Evolutionary conservation across 148 eudicot genomes (phyloP).

Genomic region (Suaeda aralocaspica): DNA sequence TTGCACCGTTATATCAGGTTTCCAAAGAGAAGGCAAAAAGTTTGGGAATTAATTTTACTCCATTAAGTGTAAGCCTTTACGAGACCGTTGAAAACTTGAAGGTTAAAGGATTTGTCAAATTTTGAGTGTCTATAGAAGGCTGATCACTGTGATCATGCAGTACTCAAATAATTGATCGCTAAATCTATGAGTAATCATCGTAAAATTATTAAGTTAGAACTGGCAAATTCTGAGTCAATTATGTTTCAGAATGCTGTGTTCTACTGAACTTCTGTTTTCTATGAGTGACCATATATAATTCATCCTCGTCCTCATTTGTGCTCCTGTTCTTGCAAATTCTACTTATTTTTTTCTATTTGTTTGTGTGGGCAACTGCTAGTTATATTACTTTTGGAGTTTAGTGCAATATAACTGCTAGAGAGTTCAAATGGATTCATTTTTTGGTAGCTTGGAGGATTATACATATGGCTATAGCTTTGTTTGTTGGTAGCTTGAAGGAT

Average conservation of each 20-base stretch:
- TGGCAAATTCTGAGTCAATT: not conserved
- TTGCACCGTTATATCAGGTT: slow-evolving; percentile 31
- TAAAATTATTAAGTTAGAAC: not conserved
- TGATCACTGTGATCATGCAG: not conserved
- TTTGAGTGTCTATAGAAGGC: not conserved
- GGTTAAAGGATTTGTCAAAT: slow-evolving; percentile 42
- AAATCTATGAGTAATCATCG: not conserved
- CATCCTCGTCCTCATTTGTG: not conserved
- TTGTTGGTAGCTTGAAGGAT: too few relatives aligned
- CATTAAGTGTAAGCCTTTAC: slow-evolving; percentile 37
- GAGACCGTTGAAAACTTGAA: slow-evolving; percentile 59
- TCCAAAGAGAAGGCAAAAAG: slow-evolving; percentile 35
- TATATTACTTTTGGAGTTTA: too few relatives aligned
- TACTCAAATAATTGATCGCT: not conserved
- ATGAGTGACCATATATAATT: not conserved
- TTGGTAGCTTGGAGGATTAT: too few relatives aligned
- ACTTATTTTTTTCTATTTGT: too few relatives aligned
- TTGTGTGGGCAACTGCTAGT: too few relatives aligned
- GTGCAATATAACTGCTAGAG: too few relatives aligned
- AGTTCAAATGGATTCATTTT: too few relatives aligned
- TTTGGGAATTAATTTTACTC: slow-evolving; percentile 46
- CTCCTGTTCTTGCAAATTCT: not conserved
- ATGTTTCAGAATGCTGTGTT: not conserved
- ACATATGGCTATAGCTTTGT: too few relatives aligned
- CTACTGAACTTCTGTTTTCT: not conserved